Evolutionary conservation across 106 monocot genomes (phyloP).

Genomic region (Dioscorea dumetorum): DNA sequence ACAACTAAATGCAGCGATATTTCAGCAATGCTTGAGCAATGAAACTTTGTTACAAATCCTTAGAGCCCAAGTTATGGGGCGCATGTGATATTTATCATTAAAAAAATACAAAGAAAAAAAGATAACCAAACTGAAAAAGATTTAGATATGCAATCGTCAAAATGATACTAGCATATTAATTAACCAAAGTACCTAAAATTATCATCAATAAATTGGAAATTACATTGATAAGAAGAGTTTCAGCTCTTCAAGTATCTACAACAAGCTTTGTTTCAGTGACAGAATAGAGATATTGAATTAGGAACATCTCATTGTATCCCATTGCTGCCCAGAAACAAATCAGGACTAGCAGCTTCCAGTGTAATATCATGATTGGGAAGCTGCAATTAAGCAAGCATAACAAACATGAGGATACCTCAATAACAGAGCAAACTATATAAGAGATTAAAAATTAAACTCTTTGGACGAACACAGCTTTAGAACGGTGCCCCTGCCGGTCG

Average conservation of each 20-base stretch:
- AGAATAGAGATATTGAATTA: constrained; percentile 51
- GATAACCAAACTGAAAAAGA: not conserved
- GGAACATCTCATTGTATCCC: constrained; percentile 82
- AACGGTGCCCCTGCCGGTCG: constrained; percentile 33
- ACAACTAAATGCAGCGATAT: not conserved
- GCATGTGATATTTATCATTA: not conserved
- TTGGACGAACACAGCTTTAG: constrained; percentile 54
- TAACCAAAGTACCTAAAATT: not conserved
- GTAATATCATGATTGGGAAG: constrained; percentile 81
- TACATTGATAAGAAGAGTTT: constrained; percentile 94
- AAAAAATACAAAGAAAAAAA: not conserved
- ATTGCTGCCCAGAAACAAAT: constrained; percentile 55
- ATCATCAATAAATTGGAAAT: not conserved
- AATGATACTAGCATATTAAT: not conserved
- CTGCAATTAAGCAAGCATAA: constrained; percentile 17
- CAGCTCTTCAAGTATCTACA: constrained; percentile 94
- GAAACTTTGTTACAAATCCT: no score
- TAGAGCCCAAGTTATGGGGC: not conserved
- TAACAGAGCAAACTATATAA: no score
- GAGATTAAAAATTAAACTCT: constrained; percentile 12
- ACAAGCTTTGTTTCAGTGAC: constrained; percentile 79
- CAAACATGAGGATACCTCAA: no score
- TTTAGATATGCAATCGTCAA: not conserved
- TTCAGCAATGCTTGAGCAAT: no score
- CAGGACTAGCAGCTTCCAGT: constrained; percentile 71